Evolutionary conservation across 2,329 filamentous ascomycete species (phyloP).

Genomic region (Phialophora macrospora): DNA sequence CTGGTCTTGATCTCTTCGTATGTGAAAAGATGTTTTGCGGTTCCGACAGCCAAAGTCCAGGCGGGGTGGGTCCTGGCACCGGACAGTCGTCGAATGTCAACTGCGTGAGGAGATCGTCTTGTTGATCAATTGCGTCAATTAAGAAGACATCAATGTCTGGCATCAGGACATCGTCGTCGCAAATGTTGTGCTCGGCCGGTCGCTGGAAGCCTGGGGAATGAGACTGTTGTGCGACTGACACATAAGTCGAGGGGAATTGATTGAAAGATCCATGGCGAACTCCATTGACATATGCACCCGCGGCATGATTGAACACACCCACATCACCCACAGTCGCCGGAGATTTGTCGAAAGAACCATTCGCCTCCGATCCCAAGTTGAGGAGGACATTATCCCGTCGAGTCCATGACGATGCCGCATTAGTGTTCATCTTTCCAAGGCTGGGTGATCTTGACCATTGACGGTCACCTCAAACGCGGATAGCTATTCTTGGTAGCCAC

Average conservation of each 20-base stretch:
- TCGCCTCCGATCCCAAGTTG: background rate
- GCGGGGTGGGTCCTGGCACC: background rate
- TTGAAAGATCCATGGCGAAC: background rate
- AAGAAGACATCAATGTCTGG: background rate
- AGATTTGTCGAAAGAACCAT: background rate
- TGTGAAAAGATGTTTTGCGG: background rate
- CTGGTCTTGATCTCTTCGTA: conserved; percentile 1
- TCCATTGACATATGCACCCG: background rate
- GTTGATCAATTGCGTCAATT: background rate
- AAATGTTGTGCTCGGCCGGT: background rate
- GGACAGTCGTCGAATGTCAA: background rate
- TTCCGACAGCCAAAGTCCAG: background rate
- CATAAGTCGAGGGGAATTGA: background rate
- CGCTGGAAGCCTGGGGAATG: background rate
- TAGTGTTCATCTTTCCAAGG: background rate
- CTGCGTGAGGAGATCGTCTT: background rate
- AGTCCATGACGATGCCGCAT: background rate
- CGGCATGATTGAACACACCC: background rate
- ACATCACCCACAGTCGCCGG: background rate
- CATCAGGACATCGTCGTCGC: background rate
- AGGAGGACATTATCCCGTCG: background rate
- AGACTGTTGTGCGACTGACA: background rate
- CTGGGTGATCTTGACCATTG: background rate
- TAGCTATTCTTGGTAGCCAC: background rate
- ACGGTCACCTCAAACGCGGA: background rate